Conservation (phyloP, 192 early-diverging fungal genomes). For the Phlyctochytrium planicorne region DNA sequence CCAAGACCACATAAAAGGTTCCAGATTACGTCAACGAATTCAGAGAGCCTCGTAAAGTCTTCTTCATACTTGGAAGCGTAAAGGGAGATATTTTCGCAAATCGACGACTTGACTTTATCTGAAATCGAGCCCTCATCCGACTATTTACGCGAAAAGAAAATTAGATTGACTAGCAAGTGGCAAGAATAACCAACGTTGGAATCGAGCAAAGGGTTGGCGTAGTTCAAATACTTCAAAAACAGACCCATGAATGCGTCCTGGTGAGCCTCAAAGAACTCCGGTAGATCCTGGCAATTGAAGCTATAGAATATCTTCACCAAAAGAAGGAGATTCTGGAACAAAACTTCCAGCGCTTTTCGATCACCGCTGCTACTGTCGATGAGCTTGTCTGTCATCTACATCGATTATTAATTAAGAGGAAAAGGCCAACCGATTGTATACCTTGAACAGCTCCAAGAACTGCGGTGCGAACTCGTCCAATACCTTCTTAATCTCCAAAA, state of each 20-base stretch:
- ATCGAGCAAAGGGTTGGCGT: slow-evolving; percentile 70
- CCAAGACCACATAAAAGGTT: slow-evolving; percentile 75
- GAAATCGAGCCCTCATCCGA: slow-evolving; percentile 82
- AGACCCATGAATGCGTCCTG: slow-evolving; percentile 76
- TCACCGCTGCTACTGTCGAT: slow-evolving; percentile 70
- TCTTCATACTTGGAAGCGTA: slow-evolving; percentile 92
- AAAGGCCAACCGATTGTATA: slow-evolving; percentile 31
- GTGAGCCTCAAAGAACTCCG: slow-evolving; percentile 96
- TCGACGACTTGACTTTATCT: slow-evolving; percentile 88
- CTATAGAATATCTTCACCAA: slow-evolving; percentile 90
- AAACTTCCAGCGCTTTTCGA: slow-evolving; percentile 58
- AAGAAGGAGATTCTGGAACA: slow-evolving; percentile 74
- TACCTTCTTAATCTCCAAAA: slow-evolving; percentile 89
- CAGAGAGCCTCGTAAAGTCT: slow-evolving; percentile 73
- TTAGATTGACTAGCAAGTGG: neutral
- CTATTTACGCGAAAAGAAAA: slow-evolving; percentile 32
- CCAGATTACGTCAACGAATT: slow-evolving; percentile 91
- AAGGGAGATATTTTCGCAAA: slow-evolving; percentile 89
- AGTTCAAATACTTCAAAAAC: slow-evolving; percentile 86
- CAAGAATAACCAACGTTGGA: slow-evolving; percentile 48
- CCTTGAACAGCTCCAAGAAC: slow-evolving; percentile 81
- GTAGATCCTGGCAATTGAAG: slow-evolving; percentile 94
- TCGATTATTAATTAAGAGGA: neutral
- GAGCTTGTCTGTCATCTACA: slow-evolving; percentile 72
- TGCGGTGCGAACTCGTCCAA: slow-evolving; percentile 79